Percentiles rank a stretch among this genome's conserved stretches.
Evolutionary conservation across 352 stramenopile genomes (phyloP).

Genomic region (Thalassiosira livingstoniorum): DNA sequence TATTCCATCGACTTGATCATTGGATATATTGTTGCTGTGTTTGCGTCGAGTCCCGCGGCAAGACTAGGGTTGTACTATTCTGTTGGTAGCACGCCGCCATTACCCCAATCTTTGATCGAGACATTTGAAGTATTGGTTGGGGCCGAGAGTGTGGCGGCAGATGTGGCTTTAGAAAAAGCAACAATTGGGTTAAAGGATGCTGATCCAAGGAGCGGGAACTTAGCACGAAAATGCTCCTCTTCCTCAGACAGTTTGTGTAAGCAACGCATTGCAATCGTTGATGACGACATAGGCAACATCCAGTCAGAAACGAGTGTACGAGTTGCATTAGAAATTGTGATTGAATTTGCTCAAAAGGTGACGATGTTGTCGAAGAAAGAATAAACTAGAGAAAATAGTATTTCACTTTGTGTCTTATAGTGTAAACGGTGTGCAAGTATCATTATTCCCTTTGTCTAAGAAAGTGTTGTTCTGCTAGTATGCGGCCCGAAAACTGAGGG

Average conservation of each 20-base stretch:
- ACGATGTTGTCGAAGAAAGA: too few species aligned
- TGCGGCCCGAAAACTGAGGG: too few species aligned
- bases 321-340: slow-evolving; percentile 41
- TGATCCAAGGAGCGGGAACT: neutral
- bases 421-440: too few species aligned
- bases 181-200: neutral
- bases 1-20: slow-evolving; percentile 69
- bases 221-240: neutral
- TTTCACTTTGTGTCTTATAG: too few species aligned
- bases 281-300: slow-evolving; percentile 6
- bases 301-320: slow-evolving; percentile 52
- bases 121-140: slow-evolving; percentile 53
- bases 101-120: slow-evolving; percentile 30
- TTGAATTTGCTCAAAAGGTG: slow-evolving; percentile 40
- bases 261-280: neutral
- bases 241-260: too few species aligned
- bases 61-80: slow-evolving; percentile 45
- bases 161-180: neutral
- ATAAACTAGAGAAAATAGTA: too few species aligned
- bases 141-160: slow-evolving; percentile 10
- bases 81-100: slow-evolving; percentile 10
- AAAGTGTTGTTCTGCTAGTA: too few species aligned
- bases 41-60: slow-evolving; percentile 38
- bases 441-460: too few species aligned
- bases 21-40: slow-evolving; percentile 49